Evolutionary conservation across 768 basidiomycete species (phyloP), one percentile per base, ranked within the genome.

Genomic region (Boletus rufocinnamomeus): DNA sequence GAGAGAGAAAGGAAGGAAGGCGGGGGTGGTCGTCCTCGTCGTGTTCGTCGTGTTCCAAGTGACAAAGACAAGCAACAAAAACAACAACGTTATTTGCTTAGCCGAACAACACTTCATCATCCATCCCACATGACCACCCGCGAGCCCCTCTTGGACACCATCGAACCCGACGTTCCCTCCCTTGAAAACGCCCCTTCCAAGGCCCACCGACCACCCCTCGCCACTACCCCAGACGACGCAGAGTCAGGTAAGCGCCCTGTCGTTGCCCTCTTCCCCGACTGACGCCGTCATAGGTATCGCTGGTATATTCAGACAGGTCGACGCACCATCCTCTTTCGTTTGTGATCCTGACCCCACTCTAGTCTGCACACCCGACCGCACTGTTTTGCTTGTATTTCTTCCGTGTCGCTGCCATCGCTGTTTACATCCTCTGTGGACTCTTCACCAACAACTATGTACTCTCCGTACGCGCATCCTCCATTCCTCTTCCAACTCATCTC

Each of bases 381-480:
- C 81, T 99, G n/a, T 84, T 95, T 68, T 92, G 87, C 72, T 81
- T 98, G 44, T 98, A 88, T 74, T 74, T 93, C 70, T 97, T 99
- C 79, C 83, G 95, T 47, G 82, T 85, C 60, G 81, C 87, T 7
- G 96, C 97, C n/a, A 84, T 99, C 55, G 78, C 87, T 8, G 91
- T 95, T 4, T 99, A 99, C 74, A 82, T 98, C 47, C 81, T 98
- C n/a, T 93, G 89, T 63, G 96, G 95, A 3, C 88, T 88, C 77
- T 88, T 93, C 71, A 93, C 93, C 40, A 76, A 85, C 65, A 90
- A 95, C 70, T 98, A 95, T 74, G 95, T 99, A 23, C 81, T 98
- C 61, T 93, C 94, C 47, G 95, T 96, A 58, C 65, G 92, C 74
- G 32, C 45, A 9, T 35, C 44, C 25, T 53, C 53, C 19, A 6